Evolutionary conservation across 2,329 filamentous ascomycete species (phyloP).

Genomic region (Calonectria multiphialidica): DNA sequence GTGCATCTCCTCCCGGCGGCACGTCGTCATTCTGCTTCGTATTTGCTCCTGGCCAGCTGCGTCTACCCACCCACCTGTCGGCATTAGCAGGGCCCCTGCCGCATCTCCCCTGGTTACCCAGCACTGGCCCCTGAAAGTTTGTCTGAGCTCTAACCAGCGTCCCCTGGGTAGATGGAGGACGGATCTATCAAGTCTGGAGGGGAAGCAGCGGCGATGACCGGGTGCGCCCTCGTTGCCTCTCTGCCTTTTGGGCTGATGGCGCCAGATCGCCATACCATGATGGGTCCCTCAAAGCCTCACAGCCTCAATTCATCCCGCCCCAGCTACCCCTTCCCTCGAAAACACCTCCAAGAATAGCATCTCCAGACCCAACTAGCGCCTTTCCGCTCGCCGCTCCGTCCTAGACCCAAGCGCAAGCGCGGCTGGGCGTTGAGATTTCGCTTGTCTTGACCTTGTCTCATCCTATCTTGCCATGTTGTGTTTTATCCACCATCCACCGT

Average conservation of each 20-base stretch:
- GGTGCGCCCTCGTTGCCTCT: conserved; percentile 8
- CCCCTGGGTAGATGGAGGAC: conserved; percentile 13
- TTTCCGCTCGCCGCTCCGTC: conserved; percentile 33
- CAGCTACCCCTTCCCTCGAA: conserved; percentile 20
- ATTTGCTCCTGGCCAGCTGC: conserved; percentile 27
- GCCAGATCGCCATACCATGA: conserved; percentile 41
- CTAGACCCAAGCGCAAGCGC: conserved; percentile 36
- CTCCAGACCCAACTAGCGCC: conserved; percentile 28
- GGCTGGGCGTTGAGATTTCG: conserved; percentile 22
- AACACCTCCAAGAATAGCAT: conserved; percentile 42
- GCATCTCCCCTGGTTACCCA: conserved; percentile 28
- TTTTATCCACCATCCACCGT: neutral
- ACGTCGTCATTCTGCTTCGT: conserved; percentile 38
- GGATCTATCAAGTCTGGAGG: conserved; percentile 11
- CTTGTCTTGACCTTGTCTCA: neutral
- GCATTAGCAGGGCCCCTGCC: conserved; percentile 35
- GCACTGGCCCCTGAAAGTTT: conserved; percentile 29
- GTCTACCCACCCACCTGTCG: conserved; percentile 23
- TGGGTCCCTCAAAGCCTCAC: conserved; percentile 43
- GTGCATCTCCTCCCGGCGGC: neutral
- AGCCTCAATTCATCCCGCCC: conserved; percentile 40
- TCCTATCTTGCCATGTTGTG: neutral
- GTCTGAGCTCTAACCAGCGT: conserved; percentile 8
- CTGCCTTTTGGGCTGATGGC: conserved; percentile 18
- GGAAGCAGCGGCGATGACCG: conserved; percentile 20